Evolutionary conservation across 495 filamentous ascomycete genomes (phyloP), one percentile per base, ranked within the genome.

Genomic region (Tuber brumale): DNA sequence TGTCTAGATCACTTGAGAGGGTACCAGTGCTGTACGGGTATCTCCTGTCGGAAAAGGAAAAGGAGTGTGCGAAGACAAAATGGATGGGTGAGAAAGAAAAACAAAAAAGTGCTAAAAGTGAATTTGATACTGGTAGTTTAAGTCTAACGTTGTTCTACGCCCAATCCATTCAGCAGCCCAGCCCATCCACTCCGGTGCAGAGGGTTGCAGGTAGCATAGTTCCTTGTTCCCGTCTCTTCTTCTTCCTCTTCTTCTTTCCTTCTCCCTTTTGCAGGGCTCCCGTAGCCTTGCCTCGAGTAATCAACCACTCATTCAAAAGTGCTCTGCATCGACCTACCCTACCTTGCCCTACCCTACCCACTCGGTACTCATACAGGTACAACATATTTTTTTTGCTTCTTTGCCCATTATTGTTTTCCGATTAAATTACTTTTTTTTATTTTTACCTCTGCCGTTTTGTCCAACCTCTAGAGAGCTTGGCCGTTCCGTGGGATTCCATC

Each of bases 231-330:
- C 0, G 1, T 51, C 23, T 7, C 7, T 51, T 39, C 5, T 39
- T 39, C n/a, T n/a, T n/a, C n/a, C n/a, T n/a, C n/a, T n/a, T n/a
- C n/a, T n/a, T 39, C 5, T 39, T 39, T 39, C 37, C 37, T 39
- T 39, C 37, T 39, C 5, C 37, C 37, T 46, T 46, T 14, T 43
- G 42, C 42, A 43, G 42, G 42, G 10, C 16, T 46, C 14, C 5
- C 19, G 18, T 51, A 1, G 45, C 45, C 18, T 46, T 46, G 16
- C 18, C 16, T 18, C 19, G 18, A 7, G 45, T 18, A 46, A 21
- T 51, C 48, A 51, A 51, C 48, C 48, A 51, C 48, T n/a, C 48
- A n/a, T 51, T n/a, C 48, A 51, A 51, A 51, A 51, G 48, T n/a
- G 19, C 45, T 46, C 5, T 39, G 37, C 37, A 2, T 39, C 37